Percentiles rank a stretch among this genome's conserved stretches.
Conservation (phyloP, 2,329 filamentous ascomycete genomes). For the Fusarium tupiense region DNA sequence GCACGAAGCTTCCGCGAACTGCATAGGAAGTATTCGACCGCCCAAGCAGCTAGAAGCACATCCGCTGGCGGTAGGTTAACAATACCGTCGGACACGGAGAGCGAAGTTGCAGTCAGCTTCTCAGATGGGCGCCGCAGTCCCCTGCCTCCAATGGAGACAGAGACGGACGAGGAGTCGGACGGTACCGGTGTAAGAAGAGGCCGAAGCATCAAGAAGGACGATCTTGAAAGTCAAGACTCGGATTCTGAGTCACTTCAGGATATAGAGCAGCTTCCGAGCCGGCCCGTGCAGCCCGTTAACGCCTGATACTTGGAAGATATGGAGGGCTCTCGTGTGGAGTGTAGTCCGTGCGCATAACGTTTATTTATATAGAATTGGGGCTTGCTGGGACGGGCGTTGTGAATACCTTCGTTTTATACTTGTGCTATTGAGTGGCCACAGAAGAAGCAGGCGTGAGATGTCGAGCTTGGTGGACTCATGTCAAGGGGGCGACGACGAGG, state of each 20-base stretch:
- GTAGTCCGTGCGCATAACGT: constrained; percentile 42
- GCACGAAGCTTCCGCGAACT: constrained; percentile 72
- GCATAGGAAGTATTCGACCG: constrained; percentile 67
- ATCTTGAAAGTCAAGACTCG: constrained; percentile 42
- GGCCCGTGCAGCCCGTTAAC: constrained; percentile 47
- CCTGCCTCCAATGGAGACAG: constrained; percentile 61
- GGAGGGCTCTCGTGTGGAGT: constrained; percentile 20
- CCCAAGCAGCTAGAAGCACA: constrained; percentile 57
- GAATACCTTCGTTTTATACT: constrained; percentile 21
- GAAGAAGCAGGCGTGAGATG: constrained; percentile 7
- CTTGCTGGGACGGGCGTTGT: constrained; percentile 10
- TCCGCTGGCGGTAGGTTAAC: constrained; percentile 54
- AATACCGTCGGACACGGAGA: constrained; percentile 67
- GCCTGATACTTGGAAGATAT: constrained; percentile 40
- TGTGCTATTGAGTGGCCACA: background rate
- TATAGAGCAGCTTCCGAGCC: constrained; percentile 44
- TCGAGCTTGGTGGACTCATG: constrained; percentile 10
- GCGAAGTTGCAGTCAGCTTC: constrained; percentile 67
- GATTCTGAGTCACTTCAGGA: constrained; percentile 45
- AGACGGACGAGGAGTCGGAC: constrained; percentile 46
- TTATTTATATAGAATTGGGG: constrained; percentile 31
- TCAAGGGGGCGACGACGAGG: constrained; percentile 21
- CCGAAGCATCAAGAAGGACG: constrained; percentile 42
- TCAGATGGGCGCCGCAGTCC: constrained; percentile 68
- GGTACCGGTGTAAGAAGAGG: constrained; percentile 20